Conservation (phyloP, 768 basidiomycete species). For the Antrodiella citrinella region DNA sequence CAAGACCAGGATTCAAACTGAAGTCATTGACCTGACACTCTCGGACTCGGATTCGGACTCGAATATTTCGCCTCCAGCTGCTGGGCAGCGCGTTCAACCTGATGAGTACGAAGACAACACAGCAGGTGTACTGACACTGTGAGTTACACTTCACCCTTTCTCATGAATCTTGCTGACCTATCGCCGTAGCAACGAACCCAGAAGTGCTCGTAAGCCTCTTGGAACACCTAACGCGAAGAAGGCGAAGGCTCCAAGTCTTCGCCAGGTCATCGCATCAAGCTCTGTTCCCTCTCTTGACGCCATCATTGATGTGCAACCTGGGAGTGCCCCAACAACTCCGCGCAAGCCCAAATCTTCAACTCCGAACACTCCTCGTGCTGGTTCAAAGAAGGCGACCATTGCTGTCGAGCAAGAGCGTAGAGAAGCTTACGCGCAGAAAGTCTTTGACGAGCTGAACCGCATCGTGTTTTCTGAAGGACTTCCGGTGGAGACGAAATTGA, state of each 20-base stretch:
- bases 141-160: too few species aligned
- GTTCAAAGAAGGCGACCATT: conserved; percentile 33
- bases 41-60: too few species aligned
- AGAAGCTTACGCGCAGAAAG: conserved; percentile 43
- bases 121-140: too few species aligned
- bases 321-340: neutral
- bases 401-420: conserved; percentile 37
- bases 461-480: conserved; percentile 47
- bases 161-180: too few species aligned
- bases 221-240: conserved; percentile 11
- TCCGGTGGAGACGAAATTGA: conserved; percentile 46
- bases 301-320: neutral
- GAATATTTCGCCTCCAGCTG: too few species aligned
- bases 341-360: conserved; percentile 2
- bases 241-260: conserved; percentile 2
- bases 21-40: conserved; percentile 15
- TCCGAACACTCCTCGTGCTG: conserved; percentile 4
- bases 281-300: conserved; percentile 2
- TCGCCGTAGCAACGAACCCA: conserved; percentile 41
- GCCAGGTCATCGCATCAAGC: conserved; percentile 1
- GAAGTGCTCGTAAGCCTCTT: conserved; percentile 38
- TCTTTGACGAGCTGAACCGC: conserved; percentile 57
- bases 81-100: too few species aligned
- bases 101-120: too few species aligned
- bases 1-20: too few species aligned